Base-by-base conservation (phyloP, 2,329 filamentous ascomycete genomes). In the Aspergillus alliaceus region DNA sequence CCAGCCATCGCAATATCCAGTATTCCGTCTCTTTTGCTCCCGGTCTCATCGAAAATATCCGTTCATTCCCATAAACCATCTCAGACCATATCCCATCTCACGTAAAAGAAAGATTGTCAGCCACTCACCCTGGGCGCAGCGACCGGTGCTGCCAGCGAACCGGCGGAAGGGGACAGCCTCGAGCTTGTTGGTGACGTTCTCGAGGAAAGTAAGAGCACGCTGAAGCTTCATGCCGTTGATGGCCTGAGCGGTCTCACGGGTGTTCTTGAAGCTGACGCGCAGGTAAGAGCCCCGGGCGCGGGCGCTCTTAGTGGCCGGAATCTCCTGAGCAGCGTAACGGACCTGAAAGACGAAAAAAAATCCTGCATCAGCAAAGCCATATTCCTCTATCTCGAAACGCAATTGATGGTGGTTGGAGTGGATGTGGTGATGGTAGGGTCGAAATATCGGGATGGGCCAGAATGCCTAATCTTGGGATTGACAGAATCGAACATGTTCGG, bases 251-350 rank as follows among this genome's bases (percentile, higher is more conserved):
- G 93, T 97, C 86, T 99, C 96, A 78, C 95, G 92, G 79, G 95
- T 99, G 89, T 99, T 99, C 90, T 99, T 99, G 91, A 97, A 99
- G 73, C 91, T 96, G 74, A 98, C 93, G 79, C 95, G 92, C 75
- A 99, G 90, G 87, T 98, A 99, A 80, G 93, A 92, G 82, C 96
- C 95, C 83, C 95, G 93, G 78, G 93, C 90, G 85, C 93, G 91
- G 82, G 95, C 95, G 84, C 91, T 96, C 87, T 96, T 97, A 73
- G 88, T 86, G 80, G 88, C 83, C 75, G 89, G 84, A 79, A 96
- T 93, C 79, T 92, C 86, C 77, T 88, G 90, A 79, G 90, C 90
- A 82, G 91, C 91, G 92, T 97, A 97, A 82, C 93, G 91, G 86
- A 96, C 91, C 92, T 96, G 75, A 68, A 57, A 59, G 18, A 44